A percentile compares a stretch with the other conserved stretches of the same genome.
These are phyloP conservation scores for Hanseniaspora gamundiae DNA, from an alignment of 1,139 yeast species.

Conservation along the genomic window DNA sequence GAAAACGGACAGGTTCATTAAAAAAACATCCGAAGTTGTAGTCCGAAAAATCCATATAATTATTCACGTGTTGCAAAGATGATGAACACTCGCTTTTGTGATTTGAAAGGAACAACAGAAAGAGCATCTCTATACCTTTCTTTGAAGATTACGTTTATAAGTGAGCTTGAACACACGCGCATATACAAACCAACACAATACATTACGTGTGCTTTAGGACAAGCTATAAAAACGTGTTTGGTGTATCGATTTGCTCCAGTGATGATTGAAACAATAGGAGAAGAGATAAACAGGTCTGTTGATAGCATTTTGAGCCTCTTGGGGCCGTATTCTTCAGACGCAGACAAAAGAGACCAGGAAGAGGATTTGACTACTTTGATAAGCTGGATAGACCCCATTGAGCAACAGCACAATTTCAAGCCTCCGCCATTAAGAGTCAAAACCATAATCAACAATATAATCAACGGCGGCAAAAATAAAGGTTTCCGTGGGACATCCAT, in stretches of 20 bases:
- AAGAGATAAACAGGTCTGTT: neutral
- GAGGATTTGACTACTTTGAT: slow-evolving; percentile 19
- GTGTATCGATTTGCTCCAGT: no score
- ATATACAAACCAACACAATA: no score
- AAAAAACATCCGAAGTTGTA: no score
- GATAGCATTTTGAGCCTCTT: neutral
- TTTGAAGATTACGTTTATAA: no score
- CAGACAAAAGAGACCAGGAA: slow-evolving; percentile 2
- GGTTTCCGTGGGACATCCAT: neutral
- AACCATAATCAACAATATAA: slow-evolving; percentile 13
- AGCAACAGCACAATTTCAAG: slow-evolving; percentile 13
- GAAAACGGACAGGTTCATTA: no score
- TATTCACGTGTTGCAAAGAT: no score
- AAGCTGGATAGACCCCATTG: slow-evolving; percentile 19
- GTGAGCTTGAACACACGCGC: no score
- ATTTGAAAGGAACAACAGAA: no score
- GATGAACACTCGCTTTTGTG: no score
- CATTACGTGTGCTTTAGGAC: neutral
- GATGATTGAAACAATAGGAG: neutral
- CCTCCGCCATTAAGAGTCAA: slow-evolving; percentile 19
- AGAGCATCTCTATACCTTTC: no score
- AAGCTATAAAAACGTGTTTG: no score
- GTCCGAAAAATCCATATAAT: no score
- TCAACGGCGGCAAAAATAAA: slow-evolving; percentile 1
- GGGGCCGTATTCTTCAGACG: neutral